Conservation (phyloP, 176 grass and related monocot genomes). For the Aegilops bicornis region DNA sequence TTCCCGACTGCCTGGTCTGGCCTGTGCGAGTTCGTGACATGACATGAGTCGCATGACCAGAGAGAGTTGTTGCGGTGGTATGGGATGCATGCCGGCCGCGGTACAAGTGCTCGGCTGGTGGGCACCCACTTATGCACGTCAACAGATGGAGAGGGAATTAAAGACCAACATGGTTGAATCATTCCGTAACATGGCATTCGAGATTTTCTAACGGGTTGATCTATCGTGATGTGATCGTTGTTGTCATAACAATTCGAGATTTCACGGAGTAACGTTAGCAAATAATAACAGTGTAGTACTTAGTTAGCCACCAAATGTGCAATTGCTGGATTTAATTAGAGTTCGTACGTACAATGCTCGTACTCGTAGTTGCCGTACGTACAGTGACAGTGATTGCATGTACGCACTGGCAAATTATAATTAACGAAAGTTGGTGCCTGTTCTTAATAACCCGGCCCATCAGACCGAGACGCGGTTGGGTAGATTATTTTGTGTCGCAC, state of each 20-base stretch:
- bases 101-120: background rate
- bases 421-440: background rate
- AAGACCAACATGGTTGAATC: background rate
- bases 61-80: background rate
- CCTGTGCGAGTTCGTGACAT: background rate
- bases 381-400: background rate
- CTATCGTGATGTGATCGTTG: background rate
- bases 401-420: background rate
- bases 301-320: background rate
- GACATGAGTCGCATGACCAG: background rate
- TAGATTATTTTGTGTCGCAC: background rate
- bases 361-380: background rate
- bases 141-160: background rate
- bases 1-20: background rate
- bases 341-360: background rate
- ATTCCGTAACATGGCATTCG: background rate
- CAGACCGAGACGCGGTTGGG: background rate
- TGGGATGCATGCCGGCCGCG: background rate
- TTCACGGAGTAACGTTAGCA: background rate
- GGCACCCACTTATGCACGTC: background rate
- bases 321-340: background rate
- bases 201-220: too few relatives aligned
- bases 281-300: too few relatives aligned
- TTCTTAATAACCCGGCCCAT: background rate
- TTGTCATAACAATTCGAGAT: background rate